Evolutionary conservation across 345 rosid genomes (phyloP), one percentile per base, ranked within the genome.

Genomic region (Eucalyptus sp.): DNA sequence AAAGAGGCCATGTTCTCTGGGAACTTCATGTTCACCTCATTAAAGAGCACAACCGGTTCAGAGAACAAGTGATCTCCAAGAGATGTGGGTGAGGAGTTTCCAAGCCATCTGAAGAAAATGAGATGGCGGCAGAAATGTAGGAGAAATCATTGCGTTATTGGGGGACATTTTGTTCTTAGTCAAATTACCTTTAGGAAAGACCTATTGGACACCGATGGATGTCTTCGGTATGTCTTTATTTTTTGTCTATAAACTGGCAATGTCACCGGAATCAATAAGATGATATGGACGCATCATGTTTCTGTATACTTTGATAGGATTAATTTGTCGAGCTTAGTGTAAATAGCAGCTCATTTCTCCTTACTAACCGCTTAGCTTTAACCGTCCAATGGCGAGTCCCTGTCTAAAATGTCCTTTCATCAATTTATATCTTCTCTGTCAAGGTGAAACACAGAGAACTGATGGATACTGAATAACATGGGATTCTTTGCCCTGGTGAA

Each of bases 1-100:
- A 96, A 95, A 93, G 97, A 95, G 88, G 94, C 96, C 85, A 94
- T 97, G 92, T 95, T 93, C 90, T 96, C 99, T 29, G 99, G 99
- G 87, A 96, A 97, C 91, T 96, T 97, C 94, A 90, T 90, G 91
- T 97, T 95, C 95, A 96, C 95, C 86, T 86, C 96, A 27, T 91
- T 96, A 94, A 93, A 94, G 89, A 91, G 86, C 44, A 88, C 89
- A 84, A 25, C 90, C 46, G 92, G 89, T 58, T 37, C 92, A 31
- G 80, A 76, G 84, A 91, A 20, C 15, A 29, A 44, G 37, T 87
- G 62, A 87, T 51, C 31, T 44, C 43, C 29, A 22, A 44, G 60
- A 13, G 68, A 37, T 86, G 87, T 10, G 15, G 66, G 5, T 41
- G 48, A 44, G 87, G 58, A 33, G 68, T 51, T 86, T 86, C 46